Base-by-base conservation (phyloP, 2,329 filamentous ascomycete species). In the Colletotrichum melonis region DNA sequence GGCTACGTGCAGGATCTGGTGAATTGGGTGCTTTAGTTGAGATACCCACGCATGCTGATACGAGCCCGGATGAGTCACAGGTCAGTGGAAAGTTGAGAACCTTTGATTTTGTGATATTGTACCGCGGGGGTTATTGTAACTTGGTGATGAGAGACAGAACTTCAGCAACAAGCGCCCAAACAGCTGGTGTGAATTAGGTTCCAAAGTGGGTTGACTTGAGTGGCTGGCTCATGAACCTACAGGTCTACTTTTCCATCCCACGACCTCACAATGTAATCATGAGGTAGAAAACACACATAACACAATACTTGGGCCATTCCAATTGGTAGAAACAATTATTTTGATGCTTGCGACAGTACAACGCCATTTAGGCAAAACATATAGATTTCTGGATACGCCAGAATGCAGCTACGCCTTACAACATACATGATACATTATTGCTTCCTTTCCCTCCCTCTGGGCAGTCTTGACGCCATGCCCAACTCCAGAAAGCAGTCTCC, bases 401-500 rank as follows among this genome's bases (percentile, higher is more conserved):
- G 62, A 66, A 49, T 24, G 54, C 52, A 30, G 24, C 28, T 70
- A 70, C 63, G 49, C 38, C 30, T 49, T 49, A 59, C 54, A 69
- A 54, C 52, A 66, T 35, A 66, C 35, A 63, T 57, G n/a, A 66
- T 65, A 65, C 60, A 66, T 69, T 30, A 67, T 42, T 52, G 35
- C 24, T 57, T 16, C n/a, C 8, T 30, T 35, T 9, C 4, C 28
- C n/a, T 14, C 26, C 19, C 9, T 22, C 38, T 11, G 26, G 56
- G 42, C 56, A 22, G 28, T 19, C 30, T 28, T 38, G 60, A 52
- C 11, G 46, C 46, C 9, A 68, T 32, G 54, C 14, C 35, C 35
- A 30, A 42, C 52, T 42, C 14, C 30, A 46, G 24, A 42, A 16
- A 65, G 32, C 24, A 42, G 8, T 42, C 22, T 28, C 30, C 32